Percentiles rank a stretch among this genome's conserved stretches.
phyloP scores from a whole-genome alignment of 2,329 filamentous ascomycete genomes.

The Mollisiaceae sp. region DNA sequence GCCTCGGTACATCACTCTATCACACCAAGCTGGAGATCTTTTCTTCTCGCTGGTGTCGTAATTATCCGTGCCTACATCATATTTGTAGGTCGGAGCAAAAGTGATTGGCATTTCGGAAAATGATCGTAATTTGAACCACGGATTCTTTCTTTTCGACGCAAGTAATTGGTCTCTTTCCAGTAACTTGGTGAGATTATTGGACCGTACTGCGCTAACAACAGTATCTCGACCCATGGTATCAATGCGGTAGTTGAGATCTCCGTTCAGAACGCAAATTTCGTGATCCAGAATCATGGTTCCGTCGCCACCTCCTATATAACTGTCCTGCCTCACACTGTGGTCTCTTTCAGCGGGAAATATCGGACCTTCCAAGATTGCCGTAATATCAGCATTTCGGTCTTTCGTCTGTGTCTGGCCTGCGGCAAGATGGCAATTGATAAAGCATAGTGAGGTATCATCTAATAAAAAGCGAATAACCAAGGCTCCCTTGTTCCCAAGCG shows the following conservation, averaged over 20 bases:
- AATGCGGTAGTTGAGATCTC: conserved; percentile 97
- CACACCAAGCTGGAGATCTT: conserved; percentile 94
- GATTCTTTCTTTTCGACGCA: conserved; percentile 86
- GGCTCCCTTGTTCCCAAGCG: conserved; percentile 96
- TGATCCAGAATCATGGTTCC: conserved; percentile 95
- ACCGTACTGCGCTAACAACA: conserved; percentile 83
- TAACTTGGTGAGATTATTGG: conserved; percentile 81
- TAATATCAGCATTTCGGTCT: conserved; percentile 90
- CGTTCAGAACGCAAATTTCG: conserved; percentile 95
- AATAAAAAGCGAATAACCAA: conserved; percentile 89
- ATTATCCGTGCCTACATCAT: conserved; percentile 91
- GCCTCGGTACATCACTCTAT: conserved; percentile 83
- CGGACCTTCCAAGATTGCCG: conserved; percentile 81
- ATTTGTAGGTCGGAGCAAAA: conserved; percentile 97
- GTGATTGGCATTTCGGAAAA: conserved; percentile 91
- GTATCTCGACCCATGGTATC: conserved; percentile 95
- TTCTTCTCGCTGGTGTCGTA: conserved; percentile 97
- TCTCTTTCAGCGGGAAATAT: conserved; percentile 77
- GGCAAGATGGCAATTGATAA: conserved; percentile 96
- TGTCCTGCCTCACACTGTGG: conserved; percentile 70
- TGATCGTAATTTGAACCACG: conserved; percentile 83
- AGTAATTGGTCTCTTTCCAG: conserved; percentile 93
- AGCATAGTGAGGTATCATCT: conserved; percentile 92
- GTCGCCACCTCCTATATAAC: conserved; percentile 89
- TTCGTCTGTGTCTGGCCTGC: conserved; percentile 91